phyloP scores from a whole-genome alignment of 352 stramenopile species.

The Globisporangium spiculum region DNA sequence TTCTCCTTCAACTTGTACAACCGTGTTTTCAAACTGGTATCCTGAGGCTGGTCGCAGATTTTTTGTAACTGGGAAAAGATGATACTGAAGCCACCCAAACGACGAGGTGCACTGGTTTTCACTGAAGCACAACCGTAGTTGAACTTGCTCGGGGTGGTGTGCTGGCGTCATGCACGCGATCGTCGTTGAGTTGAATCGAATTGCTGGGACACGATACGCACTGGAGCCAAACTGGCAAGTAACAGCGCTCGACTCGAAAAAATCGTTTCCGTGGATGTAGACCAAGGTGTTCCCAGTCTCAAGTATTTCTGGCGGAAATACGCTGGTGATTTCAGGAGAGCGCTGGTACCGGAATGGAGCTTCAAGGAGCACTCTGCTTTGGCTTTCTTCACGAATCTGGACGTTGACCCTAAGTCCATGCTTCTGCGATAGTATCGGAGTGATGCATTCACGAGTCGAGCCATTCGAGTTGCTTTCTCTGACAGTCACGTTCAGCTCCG shows the following conservation, averaged over 20 bases:
- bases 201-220: background rate
- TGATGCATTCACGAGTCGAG: background rate
- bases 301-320: slow-evolving; percentile 10
- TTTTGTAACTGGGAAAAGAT: slow-evolving; percentile 18
- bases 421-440: background rate
- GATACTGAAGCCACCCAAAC: slow-evolving; percentile 18
- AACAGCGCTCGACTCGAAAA: slow-evolving; percentile 18
- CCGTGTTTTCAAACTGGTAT: slow-evolving; percentile 13
- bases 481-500: slow-evolving; percentile 7
- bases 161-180: slow-evolving; percentile 31
- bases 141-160: slow-evolving; percentile 24
- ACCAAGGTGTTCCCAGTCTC: slow-evolving; percentile 8
- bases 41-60: slow-evolving; percentile 18
- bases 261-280: slow-evolving; percentile 17
- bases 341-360: slow-evolving; percentile 25
- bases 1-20: slow-evolving; percentile 9
- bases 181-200: slow-evolving; percentile 26
- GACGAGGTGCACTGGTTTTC: slow-evolving; percentile 19
- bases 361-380: slow-evolving; percentile 22
- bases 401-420: slow-evolving; percentile 8
- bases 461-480: background rate
- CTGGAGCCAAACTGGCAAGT: slow-evolving; percentile 14
- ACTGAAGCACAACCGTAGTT: slow-evolving; percentile 32
- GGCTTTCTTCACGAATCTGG: slow-evolving; percentile 26
- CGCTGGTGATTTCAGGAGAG: slow-evolving; percentile 12